Percentiles rank a stretch among this genome's conserved stretches.
Conservation (phyloP, 345 rosid genomes). For the Ceriops decandra region DNA sequence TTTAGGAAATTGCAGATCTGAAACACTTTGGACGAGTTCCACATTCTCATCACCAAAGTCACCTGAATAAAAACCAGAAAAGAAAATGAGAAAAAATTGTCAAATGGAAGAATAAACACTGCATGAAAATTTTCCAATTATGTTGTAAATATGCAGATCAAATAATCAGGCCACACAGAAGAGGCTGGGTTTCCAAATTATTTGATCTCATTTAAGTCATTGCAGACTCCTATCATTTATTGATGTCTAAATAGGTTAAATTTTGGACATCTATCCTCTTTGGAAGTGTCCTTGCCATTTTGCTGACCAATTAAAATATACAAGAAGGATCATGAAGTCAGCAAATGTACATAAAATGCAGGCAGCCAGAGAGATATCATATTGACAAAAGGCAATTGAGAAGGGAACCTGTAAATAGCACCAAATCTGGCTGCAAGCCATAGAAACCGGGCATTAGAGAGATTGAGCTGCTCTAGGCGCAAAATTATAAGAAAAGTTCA, state of each 20-base stretch:
- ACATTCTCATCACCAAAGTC: slow-evolving; percentile 85
- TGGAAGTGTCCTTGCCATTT: slow-evolving; percentile 4
- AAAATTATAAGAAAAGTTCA: neutral
- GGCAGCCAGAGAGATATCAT: slow-evolving; percentile 14
- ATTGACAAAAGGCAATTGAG: slow-evolving; percentile 17
- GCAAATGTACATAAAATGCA: neutral
- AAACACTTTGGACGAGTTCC: slow-evolving; percentile 59
- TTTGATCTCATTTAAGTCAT: neutral
- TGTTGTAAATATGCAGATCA: neutral
- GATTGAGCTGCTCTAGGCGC: neutral
- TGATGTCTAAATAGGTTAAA: neutral
- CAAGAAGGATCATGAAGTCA: slow-evolving; percentile 2
- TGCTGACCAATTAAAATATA: slow-evolving; percentile 5
- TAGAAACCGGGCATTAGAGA: slow-evolving; percentile 17
- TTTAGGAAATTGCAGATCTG: slow-evolving; percentile 58
- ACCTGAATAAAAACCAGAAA: slow-evolving; percentile 41
- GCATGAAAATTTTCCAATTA: neutral
- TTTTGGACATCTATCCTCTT: neutral
- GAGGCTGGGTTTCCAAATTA: slow-evolving; percentile 1
- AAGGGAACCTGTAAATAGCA: slow-evolving; percentile 66
- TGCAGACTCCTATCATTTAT: neutral
- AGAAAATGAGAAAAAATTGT: neutral
- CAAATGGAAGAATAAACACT: neutral
- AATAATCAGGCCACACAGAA: neutral
- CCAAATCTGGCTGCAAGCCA: slow-evolving; percentile 80